phyloP scores from a whole-genome alignment of 305 asterid genomes.

The Fraxinus baroniana region DNA sequence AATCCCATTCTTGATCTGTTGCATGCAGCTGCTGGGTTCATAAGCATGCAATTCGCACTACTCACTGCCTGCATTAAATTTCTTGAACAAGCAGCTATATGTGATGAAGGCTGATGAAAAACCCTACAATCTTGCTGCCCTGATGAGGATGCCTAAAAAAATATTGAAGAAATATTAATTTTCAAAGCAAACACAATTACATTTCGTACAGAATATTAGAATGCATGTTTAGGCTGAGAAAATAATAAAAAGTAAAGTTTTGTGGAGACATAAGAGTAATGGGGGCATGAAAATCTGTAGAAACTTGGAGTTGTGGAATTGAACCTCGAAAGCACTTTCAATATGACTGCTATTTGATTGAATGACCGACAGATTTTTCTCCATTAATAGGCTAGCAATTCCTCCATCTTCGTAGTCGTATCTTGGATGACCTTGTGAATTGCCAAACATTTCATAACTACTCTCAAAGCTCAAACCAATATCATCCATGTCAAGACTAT shows the following conservation, averaged over 20 bases:
- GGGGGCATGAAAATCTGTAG: neutral
- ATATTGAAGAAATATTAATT: neutral
- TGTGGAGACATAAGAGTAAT: neutral
- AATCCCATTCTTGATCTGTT: conserved; percentile 18
- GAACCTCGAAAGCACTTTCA: conserved; percentile 55
- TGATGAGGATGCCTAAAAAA: conserved; percentile 51
- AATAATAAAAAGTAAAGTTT: neutral
- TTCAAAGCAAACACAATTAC: neutral
- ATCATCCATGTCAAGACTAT: conserved; percentile 46
- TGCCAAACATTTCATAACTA: conserved; percentile 28
- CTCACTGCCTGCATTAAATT: conserved; percentile 33
- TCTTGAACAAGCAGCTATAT: conserved; percentile 22
- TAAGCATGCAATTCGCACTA: conserved; percentile 33
- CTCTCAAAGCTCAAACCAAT: conserved; percentile 44
- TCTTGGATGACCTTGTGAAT: conserved; percentile 24
- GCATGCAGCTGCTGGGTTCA: conserved; percentile 30
- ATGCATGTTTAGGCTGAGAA: neutral
- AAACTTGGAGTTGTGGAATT: neutral
- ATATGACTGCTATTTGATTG: conserved; percentile 47
- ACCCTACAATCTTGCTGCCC: conserved; percentile 48
- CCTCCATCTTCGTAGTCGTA: conserved; percentile 39
- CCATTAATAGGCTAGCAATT: conserved; percentile 33
- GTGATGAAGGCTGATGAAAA: conserved; percentile 28
- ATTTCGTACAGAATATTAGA: neutral
- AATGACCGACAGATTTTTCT: conserved; percentile 44